Conservation (phyloP, 2,329 filamentous ascomycete species). For the Orbilia brochopaga region DNA sequence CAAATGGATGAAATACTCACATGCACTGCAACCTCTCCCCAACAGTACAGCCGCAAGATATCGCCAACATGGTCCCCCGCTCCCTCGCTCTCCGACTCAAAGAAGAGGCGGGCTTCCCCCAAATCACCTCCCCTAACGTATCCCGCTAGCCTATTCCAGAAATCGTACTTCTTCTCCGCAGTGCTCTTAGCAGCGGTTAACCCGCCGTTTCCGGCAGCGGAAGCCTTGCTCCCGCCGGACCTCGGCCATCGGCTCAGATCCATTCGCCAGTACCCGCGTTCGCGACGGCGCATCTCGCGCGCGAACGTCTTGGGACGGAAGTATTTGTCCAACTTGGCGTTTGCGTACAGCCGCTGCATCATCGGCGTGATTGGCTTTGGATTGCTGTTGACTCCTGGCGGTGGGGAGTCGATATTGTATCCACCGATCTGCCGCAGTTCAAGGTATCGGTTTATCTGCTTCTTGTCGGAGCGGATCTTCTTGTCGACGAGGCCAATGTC, state of each 20-base stretch:
- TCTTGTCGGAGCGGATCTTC: constrained; percentile 16
- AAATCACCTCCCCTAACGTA: constrained; percentile 33
- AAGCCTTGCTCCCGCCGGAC: neutral
- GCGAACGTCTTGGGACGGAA: constrained; percentile 18
- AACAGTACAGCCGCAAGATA: constrained; percentile 37
- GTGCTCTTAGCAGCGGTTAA: constrained; percentile 11
- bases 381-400: constrained; percentile 23
- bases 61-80: constrained; percentile 32
- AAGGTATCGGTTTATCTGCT: constrained; percentile 17
- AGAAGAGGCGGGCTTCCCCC: constrained; percentile 28
- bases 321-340: constrained; percentile 34
- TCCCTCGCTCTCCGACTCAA: constrained; percentile 32
- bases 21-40: constrained; percentile 31
- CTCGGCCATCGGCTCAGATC: constrained; percentile 31
- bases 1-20: constrained; percentile 9
- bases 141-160: constrained; percentile 29
- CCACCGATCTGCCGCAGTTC: constrained; percentile 22
- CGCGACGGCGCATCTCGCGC: constrained; percentile 22
- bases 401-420: constrained; percentile 25
- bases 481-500: constrained; percentile 23
- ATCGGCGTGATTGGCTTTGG: constrained; percentile 21
- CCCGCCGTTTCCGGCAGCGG: neutral
- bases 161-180: constrained; percentile 25
- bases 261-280: constrained; percentile 30
- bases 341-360: constrained; percentile 27